Percentiles rank a stretch among this genome's conserved stretches.
Conservation (phyloP, 2,329 filamentous ascomycete species). For the Clonostachys solani region DNA sequence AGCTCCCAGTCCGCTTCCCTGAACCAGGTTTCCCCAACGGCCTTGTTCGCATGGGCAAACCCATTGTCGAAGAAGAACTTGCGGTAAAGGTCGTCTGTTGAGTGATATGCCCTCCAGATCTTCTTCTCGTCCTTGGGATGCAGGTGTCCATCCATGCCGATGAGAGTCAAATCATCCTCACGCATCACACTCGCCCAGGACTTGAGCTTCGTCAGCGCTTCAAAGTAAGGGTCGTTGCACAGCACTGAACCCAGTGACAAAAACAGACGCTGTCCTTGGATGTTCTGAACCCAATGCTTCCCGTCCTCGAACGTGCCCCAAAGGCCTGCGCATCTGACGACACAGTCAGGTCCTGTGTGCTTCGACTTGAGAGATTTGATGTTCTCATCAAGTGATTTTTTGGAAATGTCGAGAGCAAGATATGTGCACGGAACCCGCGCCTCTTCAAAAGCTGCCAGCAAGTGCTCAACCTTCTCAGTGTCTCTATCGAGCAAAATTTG, state of each 20-base stretch:
- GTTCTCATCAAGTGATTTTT: conserved; percentile 25
- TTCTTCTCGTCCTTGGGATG: conserved; percentile 23
- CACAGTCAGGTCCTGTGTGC: conserved; percentile 15
- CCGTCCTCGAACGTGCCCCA: conserved; percentile 34
- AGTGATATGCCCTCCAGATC: conserved; percentile 33
- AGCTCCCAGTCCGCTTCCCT: conserved; percentile 30
- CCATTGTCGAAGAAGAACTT: conserved; percentile 34
- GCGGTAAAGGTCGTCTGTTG: conserved; percentile 24
- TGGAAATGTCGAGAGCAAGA: conserved; percentile 33
- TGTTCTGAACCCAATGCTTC: conserved; percentile 18
- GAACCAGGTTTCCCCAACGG: conserved; percentile 26
- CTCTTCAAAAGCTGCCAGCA: conserved; percentile 26
- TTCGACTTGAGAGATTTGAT: conserved; percentile 20
- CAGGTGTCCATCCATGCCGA: conserved; percentile 35
- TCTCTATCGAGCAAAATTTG: conserved; percentile 19
- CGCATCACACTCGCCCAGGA: conserved; percentile 28
- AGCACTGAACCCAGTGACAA: conserved; percentile 35
- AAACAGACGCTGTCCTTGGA: conserved; percentile 26
- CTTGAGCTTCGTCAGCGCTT: conserved; percentile 25
- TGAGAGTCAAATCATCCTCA: conserved; percentile 25
- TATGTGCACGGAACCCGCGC: conserved; percentile 21
- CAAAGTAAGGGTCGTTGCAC: conserved; percentile 32
- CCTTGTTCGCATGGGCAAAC: conserved; percentile 28
- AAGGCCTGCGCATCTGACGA: conserved; percentile 27
- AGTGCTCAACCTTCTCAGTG: conserved; percentile 31